Conservation (phyloP, 2,329 filamentous ascomycete species). For the Chrysoporthe puriensis region DNA sequence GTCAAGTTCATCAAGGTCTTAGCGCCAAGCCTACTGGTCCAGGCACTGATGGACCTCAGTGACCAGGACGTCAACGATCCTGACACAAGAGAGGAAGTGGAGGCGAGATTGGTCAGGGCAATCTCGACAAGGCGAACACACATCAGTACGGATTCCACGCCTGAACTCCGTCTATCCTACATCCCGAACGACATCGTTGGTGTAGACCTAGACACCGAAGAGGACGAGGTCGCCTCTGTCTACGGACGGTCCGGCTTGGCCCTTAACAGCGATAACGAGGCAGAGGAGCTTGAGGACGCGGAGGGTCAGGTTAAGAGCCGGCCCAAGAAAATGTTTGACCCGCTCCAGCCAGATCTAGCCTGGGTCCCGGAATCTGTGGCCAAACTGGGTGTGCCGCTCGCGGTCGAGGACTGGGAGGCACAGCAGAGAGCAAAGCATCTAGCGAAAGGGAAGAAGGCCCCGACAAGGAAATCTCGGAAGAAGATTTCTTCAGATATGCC, state of each 20-base stretch:
- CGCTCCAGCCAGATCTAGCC: constrained; percentile 63
- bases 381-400: constrained; percentile 65
- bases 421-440: constrained; percentile 39
- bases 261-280: constrained; percentile 69
- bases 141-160: constrained; percentile 72
- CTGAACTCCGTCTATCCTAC: constrained; percentile 80
- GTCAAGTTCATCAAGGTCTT: constrained; percentile 83
- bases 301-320: constrained; percentile 31
- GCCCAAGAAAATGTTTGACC: constrained; percentile 60
- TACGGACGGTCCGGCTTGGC: constrained; percentile 59
- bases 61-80: constrained; percentile 31
- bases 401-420: constrained; percentile 67
- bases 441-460: constrained; percentile 26
- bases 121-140: constrained; percentile 73
- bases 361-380: constrained; percentile 72
- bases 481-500: constrained; percentile 34
- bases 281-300: constrained; percentile 44
- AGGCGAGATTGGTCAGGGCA: constrained; percentile 58
- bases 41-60: constrained; percentile 51
- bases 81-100: constrained; percentile 48
- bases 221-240: constrained; percentile 59
- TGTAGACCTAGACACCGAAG: constrained; percentile 74
- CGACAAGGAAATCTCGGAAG: constrained; percentile 20
- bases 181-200: constrained; percentile 76
- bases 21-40: constrained; percentile 73